These are phyloP conservation scores for Leccinum brunneo-olivaceum DNA, from an alignment of 1,284 basidiomycete species.

Conservation along the genomic window DNA sequence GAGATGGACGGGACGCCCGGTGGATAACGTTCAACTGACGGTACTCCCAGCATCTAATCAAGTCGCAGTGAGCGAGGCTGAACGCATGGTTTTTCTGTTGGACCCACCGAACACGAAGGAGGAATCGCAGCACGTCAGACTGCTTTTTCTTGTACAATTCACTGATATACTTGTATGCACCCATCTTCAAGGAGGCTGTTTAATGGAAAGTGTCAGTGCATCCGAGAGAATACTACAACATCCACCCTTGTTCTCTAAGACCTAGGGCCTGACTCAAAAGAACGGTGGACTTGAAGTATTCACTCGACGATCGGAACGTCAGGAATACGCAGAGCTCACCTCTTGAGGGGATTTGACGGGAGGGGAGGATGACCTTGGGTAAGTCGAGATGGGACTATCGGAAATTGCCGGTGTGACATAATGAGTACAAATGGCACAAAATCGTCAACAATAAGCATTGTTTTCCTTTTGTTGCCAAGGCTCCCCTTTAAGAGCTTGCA, in stretches of 20 bases:
- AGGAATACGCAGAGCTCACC: slow-evolving; percentile 22
- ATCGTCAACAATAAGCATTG: slow-evolving; percentile 18
- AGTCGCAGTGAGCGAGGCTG: slow-evolving; percentile 8
- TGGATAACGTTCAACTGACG: slow-evolving; percentile 98
- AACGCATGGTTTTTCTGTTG: neutral
- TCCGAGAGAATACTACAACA: slow-evolving; percentile 17
- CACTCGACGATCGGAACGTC: neutral
- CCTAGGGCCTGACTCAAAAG: slow-evolving; percentile 2
- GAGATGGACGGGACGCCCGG: slow-evolving; percentile 94
- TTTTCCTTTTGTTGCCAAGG: slow-evolving; percentile 23
- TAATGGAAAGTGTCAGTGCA: slow-evolving; percentile 20
- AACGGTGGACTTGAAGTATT: slow-evolving; percentile 6
- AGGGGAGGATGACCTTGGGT: slow-evolving; percentile 1
- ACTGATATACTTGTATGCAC: slow-evolving; percentile 95
- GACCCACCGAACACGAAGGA: slow-evolving; percentile 89
- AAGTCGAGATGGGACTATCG: slow-evolving; percentile 7
- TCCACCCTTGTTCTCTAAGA: slow-evolving; percentile 23
- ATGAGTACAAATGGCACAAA: too few relatives aligned
- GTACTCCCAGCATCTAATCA: slow-evolving; percentile 95
- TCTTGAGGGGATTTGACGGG: slow-evolving; percentile 20
- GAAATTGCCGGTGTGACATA: slow-evolving; percentile 19
- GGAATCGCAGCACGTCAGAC: slow-evolving; percentile 96
- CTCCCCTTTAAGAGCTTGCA: slow-evolving; percentile 14
- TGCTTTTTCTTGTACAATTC: slow-evolving; percentile 97
- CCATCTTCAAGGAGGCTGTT: slow-evolving; percentile 49